Conservation (phyloP, 106 monocot species). For the Allium fistulosum region DNA sequence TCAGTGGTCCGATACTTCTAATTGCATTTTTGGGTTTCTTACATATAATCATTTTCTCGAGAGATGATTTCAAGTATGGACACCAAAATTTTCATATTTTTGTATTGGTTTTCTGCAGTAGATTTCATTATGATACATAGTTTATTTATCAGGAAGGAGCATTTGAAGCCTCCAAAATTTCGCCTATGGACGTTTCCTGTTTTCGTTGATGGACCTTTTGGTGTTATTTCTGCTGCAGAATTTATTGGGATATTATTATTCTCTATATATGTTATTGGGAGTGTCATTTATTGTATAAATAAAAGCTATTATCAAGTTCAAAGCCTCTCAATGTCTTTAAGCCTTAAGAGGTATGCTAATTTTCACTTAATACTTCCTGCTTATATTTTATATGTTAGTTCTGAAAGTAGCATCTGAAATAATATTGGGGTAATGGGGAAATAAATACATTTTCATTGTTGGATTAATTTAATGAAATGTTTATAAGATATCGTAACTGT, state of each 20-base stretch:
- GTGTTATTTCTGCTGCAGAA: conserved; percentile 80
- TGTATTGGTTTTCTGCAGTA: too few species aligned
- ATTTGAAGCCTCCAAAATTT: conserved; percentile 33
- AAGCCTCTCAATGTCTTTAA: conserved; percentile 11
- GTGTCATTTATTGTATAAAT: conserved; percentile 22
- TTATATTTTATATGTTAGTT: neutral
- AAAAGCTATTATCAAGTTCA: conserved; percentile 1
- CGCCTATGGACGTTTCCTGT: conserved; percentile 83
- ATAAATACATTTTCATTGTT: too few species aligned
- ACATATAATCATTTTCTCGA: conserved; percentile 40
- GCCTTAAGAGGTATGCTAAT: conserved; percentile 30
- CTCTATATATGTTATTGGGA: conserved; percentile 50
- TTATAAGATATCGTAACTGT: too few species aligned
- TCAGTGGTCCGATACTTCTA: conserved; percentile 56
- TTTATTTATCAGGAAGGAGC: conserved; percentile 36
- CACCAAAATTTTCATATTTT: neutral
- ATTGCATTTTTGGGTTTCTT: conserved; percentile 62
- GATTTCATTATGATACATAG: too few species aligned
- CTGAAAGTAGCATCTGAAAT: too few species aligned
- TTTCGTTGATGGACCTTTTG: conserved; percentile 75
- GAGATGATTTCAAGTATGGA: conserved; percentile 33
- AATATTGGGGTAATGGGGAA: too few species aligned
- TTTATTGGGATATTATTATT: conserved; percentile 70
- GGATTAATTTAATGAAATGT: too few species aligned
- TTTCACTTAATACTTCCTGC: neutral